These are phyloP conservation scores for Favolaschia claudopus DNA, from an alignment of 768 basidiomycete genomes.

Conservation along the genomic window DNA sequence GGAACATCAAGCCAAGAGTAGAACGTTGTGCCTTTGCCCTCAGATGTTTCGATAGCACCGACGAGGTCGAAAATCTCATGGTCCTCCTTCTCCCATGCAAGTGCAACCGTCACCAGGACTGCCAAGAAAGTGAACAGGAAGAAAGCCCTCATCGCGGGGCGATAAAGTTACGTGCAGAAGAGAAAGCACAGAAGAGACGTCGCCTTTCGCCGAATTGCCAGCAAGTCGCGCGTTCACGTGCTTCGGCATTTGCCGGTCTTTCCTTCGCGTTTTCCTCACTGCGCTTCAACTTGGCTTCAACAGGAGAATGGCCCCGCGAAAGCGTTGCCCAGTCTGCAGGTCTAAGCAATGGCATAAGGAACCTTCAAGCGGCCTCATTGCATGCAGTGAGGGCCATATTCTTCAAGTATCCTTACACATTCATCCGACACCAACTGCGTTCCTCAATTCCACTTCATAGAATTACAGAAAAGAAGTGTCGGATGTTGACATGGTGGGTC, in stretches of 20 bases:
- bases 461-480: slow-evolving; percentile 83
- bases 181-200: slow-evolving; percentile 39
- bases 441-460: slow-evolving; percentile 44
- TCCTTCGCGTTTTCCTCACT: too few relatives aligned
- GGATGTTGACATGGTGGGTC: slow-evolving; percentile 70
- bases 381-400: slow-evolving; percentile 92
- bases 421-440: background rate
- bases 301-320: slow-evolving; percentile 61
- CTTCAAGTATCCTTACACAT: slow-evolving; percentile 64
- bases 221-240: slow-evolving; percentile 9
- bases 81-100: slow-evolving; percentile 88
- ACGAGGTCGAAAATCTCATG: slow-evolving; percentile 97
- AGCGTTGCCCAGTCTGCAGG: slow-evolving; percentile 79
- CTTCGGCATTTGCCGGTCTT: too few relatives aligned
- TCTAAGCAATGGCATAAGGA: slow-evolving; percentile 92
- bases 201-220: background rate
- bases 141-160: slow-evolving; percentile 20
- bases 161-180: slow-evolving; percentile 54
- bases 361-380: slow-evolving; percentile 77
- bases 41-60: slow-evolving; percentile 76
- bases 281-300: background rate
- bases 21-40: slow-evolving; percentile 95
- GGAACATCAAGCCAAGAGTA: slow-evolving; percentile 93
- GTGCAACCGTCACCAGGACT: slow-evolving; percentile 56
- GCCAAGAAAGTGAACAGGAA: slow-evolving; percentile 42